Percentiles rank a stretch among this genome's conserved stretches.
Evolutionary conservation across 2,329 filamentous ascomycete species (phyloP).

Genomic region (Diplocarpon mali): DNA sequence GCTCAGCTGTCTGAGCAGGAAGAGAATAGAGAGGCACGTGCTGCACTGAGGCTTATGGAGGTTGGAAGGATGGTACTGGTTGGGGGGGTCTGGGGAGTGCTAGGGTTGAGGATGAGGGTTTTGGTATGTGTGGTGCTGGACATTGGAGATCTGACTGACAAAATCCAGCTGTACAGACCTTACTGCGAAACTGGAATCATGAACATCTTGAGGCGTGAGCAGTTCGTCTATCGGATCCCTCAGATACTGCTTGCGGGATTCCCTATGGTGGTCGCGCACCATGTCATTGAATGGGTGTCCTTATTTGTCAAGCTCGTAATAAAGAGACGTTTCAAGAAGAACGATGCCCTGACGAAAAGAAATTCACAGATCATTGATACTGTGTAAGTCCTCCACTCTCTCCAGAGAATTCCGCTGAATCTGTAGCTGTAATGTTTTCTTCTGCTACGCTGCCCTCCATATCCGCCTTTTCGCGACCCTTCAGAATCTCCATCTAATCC

Average conservation of each 20-base stretch:
- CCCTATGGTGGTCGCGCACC: constrained; percentile 22
- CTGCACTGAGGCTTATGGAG: constrained; percentile 23
- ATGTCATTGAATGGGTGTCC: constrained; percentile 20
- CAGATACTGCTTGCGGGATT: constrained; percentile 22
- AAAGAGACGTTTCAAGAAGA: not conserved
- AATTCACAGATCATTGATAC: constrained; percentile 1
- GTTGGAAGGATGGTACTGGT: constrained; percentile 19
- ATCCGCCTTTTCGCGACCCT: constrained; percentile 25
- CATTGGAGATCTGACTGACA: not conserved
- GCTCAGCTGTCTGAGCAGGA: constrained; percentile 10
- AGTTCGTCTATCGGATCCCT: constrained; percentile 8
- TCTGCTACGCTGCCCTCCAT: constrained; percentile 22
- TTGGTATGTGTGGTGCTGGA: constrained; percentile 16
- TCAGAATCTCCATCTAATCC: constrained; percentile 25
- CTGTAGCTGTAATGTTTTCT: constrained; percentile 16
- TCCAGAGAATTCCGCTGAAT: constrained; percentile 9
- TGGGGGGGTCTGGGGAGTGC: constrained; percentile 26
- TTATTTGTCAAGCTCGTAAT: constrained; percentile 13
- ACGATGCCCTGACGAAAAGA: not conserved
- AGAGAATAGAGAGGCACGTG: constrained; percentile 21
- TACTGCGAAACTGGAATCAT: constrained; percentile 21
- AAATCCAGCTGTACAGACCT: constrained; percentile 23
- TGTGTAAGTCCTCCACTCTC: constrained; percentile 6
- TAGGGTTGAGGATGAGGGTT: constrained; percentile 25
- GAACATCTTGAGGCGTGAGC: constrained; percentile 22